Percentiles rank a stretch among this genome's conserved stretches.
Evolutionary conservation across 768 basidiomycete genomes (phyloP).

Genomic region (Leccinum obscurum): DNA sequence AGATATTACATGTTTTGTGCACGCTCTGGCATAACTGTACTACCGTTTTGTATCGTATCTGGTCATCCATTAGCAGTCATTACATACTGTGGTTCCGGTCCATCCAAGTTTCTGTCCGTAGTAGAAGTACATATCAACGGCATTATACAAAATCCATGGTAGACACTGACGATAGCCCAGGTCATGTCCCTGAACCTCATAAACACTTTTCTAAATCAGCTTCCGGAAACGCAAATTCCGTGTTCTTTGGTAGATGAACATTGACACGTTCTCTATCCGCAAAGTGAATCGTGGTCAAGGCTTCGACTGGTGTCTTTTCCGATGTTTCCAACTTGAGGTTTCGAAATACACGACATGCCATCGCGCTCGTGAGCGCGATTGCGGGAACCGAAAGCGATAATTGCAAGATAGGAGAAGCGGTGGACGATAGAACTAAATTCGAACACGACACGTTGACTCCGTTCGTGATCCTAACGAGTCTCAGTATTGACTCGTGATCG

Average conservation of each 20-base stretch:
- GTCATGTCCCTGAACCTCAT: neutral
- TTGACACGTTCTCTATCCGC: conserved; percentile 5
- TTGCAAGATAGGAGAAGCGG: conserved; percentile 24
- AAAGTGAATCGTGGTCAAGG: conserved; percentile 21
- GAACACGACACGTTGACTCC: conserved; percentile 32
- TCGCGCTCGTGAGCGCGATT: conserved; percentile 32
- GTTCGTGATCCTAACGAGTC: conserved; percentile 31
- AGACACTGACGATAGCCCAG: neutral
- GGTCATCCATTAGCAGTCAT: neutral
- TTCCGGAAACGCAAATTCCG: neutral
- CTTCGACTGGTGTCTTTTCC: conserved; percentile 8
- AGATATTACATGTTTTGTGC: neutral
- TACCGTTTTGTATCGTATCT: conserved; percentile 21
- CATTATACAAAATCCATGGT: neutral
- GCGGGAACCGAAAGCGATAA: conserved; percentile 28
- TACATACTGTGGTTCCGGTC: neutral
- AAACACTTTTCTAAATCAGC: conserved; percentile 2
- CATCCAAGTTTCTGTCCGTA: neutral
- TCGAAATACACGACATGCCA: conserved; percentile 38
- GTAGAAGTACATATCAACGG: neutral
- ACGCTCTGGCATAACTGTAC: neutral
- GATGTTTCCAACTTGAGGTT: conserved; percentile 29
- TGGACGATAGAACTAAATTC: conserved; percentile 9
- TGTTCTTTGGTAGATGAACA: conserved; percentile 1
- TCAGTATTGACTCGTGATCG: neutral